phyloP scores from a whole-genome alignment of 768 basidiomycete species.

The Roridomyces roridus region DNA sequence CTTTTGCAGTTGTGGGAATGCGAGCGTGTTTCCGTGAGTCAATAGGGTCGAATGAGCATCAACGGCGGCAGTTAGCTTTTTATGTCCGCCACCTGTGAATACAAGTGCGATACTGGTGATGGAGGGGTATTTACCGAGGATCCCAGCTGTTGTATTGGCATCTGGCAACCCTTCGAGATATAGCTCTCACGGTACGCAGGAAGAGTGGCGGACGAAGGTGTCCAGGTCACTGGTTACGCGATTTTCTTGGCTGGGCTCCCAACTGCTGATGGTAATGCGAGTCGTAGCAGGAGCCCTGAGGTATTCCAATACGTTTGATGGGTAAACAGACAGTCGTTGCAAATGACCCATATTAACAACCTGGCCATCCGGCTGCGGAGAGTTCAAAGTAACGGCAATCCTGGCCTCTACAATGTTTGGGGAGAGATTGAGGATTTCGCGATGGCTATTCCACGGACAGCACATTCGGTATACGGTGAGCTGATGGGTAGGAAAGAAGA shows the following conservation, averaged over 20 bases:
- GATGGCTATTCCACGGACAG: neutral
- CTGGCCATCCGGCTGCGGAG: neutral
- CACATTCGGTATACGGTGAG: neutral
- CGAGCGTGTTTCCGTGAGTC: too few relatives aligned
- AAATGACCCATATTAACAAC: too few relatives aligned
- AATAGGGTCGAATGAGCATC: too few relatives aligned
- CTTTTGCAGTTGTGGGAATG: too few relatives aligned
- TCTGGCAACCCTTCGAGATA: neutral
- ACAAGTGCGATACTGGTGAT: neutral
- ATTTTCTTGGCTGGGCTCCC: too few relatives aligned
- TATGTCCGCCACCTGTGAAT: too few relatives aligned
- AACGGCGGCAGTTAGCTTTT: too few relatives aligned
- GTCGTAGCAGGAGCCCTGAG: too few relatives aligned
- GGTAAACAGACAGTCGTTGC: too few relatives aligned
- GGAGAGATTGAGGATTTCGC: neutral
- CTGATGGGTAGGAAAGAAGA: neutral
- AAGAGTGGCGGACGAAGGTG: neutral
- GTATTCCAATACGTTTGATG: too few relatives aligned
- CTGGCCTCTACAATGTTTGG: neutral
- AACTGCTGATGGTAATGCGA: too few relatives aligned
- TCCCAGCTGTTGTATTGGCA: too few relatives aligned
- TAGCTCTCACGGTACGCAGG: neutral
- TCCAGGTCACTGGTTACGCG: neutral
- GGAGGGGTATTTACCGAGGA: neutral
- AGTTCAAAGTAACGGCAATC: neutral